Evolutionary conservation across 1,284 basidiomycete species (phyloP).

Genomic region (Puccinia polysora): DNA sequence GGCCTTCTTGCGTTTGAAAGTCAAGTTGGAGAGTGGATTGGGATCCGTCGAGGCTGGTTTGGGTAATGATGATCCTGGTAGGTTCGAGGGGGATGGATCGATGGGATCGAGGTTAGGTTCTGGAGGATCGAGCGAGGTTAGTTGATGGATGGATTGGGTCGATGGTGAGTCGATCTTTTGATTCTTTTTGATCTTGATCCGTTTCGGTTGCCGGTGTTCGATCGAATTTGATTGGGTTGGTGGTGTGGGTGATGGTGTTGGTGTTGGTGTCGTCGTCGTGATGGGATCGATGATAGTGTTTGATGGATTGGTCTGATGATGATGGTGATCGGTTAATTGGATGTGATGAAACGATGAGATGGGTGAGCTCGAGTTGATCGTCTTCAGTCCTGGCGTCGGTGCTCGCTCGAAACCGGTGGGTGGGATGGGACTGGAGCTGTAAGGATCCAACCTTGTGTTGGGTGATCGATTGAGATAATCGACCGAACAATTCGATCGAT

Average conservation of each 20-base stretch:
- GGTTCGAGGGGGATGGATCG: no score
- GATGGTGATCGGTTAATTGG: background rate
- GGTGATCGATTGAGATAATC: constrained; percentile 23
- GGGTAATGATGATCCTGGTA: no score
- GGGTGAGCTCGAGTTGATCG: background rate
- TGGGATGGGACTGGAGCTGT: background rate
- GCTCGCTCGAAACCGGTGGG: constrained; percentile 6
- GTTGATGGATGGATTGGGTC: background rate
- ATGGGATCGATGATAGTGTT: background rate
- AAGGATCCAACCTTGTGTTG: background rate
- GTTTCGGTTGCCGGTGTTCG: constrained; percentile 10
- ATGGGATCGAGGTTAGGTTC: background rate
- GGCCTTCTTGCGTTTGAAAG: constrained; percentile 17
- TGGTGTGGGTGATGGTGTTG: background rate
- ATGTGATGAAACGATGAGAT: constrained; percentile 9
- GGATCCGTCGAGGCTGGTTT: background rate
- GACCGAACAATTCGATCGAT: no score
- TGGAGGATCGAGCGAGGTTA: background rate
- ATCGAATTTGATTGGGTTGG: background rate
- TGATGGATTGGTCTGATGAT: background rate
- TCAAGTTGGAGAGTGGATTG: background rate
- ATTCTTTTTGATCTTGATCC: background rate
- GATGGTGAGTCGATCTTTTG: background rate
- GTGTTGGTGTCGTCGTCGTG: background rate
- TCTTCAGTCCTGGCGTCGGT: constrained; percentile 16